Conservation (phyloP, 1,139 yeast genomes). For the Saccharomyces uvarum region DNA sequence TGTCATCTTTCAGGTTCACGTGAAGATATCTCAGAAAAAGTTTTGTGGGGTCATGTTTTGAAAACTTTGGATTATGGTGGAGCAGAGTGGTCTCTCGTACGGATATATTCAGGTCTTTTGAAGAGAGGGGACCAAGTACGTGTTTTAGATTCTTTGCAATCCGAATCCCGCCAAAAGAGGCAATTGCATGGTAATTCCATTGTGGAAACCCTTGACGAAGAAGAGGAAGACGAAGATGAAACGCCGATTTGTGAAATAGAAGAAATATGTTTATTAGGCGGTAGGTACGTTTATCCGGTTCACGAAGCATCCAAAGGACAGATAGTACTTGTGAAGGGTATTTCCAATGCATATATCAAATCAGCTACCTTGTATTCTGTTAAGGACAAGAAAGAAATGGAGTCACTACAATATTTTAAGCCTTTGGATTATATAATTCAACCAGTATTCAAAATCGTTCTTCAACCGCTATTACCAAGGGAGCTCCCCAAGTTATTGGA, state of each 20-base stretch:
- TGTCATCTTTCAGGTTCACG: neutral
- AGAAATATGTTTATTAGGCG: constrained; percentile 56
- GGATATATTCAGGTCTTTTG: constrained; percentile 57
- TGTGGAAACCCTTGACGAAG: constrained; percentile 40
- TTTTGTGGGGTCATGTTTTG: constrained; percentile 48
- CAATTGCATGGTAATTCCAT: neutral
- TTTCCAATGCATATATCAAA: constrained; percentile 48
- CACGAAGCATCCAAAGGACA: constrained; percentile 54
- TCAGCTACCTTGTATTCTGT: constrained; percentile 47
- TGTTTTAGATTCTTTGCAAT: constrained; percentile 41
- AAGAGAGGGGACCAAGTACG: constrained; percentile 41
- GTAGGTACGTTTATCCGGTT: constrained; percentile 58
- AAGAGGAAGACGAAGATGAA: constrained; percentile 37
- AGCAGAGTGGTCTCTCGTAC: constrained; percentile 42
- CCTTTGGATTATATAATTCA: constrained; percentile 41
- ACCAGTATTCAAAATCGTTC: constrained; percentile 71
- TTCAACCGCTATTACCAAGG: constrained; percentile 74
- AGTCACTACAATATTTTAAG: constrained; percentile 31
- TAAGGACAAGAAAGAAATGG: constrained; percentile 4
- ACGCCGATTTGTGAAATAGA: constrained; percentile 36
- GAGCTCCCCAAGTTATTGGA: constrained; percentile 68
- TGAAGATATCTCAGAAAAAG: neutral
- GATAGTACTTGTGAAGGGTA: constrained; percentile 59
- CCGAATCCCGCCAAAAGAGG: neutral
- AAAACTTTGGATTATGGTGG: constrained; percentile 46